Percentiles rank a stretch among this genome's conserved stretches.
Evolutionary conservation across 768 basidiomycete genomes (phyloP).

Genomic region (Rubroboletus pulcherrimus): DNA sequence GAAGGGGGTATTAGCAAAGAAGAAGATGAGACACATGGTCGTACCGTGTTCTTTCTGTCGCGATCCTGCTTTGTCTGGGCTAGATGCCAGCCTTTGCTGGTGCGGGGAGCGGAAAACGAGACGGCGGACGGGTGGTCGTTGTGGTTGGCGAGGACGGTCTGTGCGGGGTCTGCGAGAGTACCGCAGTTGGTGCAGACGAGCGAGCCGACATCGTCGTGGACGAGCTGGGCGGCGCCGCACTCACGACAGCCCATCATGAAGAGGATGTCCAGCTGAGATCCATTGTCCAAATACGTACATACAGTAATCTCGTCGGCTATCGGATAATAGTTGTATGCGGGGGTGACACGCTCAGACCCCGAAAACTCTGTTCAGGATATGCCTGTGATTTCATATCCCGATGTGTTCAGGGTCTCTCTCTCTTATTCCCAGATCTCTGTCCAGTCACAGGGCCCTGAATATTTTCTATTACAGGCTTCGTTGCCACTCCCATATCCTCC

Average conservation of each 20-base stretch:
- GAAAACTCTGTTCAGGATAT: neutral
- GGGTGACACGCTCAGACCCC: neutral
- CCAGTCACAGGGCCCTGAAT: neutral
- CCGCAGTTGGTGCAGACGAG: slow-evolving; percentile 69
- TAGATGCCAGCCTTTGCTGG: slow-evolving; percentile 54
- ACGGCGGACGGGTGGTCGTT: slow-evolving; percentile 27
- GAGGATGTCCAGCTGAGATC: too few relatives aligned
- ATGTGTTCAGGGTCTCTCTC: slow-evolving; percentile 27
- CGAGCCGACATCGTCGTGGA: slow-evolving; percentile 57
- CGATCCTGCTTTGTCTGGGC: slow-evolving; percentile 63
- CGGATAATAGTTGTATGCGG: too few relatives aligned
- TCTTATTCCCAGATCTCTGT: neutral
- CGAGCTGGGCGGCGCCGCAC: slow-evolving; percentile 50
- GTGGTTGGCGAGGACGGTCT: slow-evolving; percentile 54
- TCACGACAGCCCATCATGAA: slow-evolving; percentile 41
- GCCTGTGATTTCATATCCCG: slow-evolving; percentile 5
- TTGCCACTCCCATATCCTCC: neutral
- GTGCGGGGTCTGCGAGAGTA: slow-evolving; percentile 60
- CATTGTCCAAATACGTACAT: too few relatives aligned
- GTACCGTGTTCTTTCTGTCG: slow-evolving; percentile 60
- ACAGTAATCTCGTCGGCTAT: too few relatives aligned
- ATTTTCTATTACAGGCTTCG: neutral
- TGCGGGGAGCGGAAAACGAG: slow-evolving; percentile 48
- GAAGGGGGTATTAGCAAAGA: slow-evolving; percentile 15
- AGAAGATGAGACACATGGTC: slow-evolving; percentile 19